These are phyloP conservation scores for Medicago arabica DNA, from an alignment of 306 rosid species.

Conservation along the genomic window DNA sequence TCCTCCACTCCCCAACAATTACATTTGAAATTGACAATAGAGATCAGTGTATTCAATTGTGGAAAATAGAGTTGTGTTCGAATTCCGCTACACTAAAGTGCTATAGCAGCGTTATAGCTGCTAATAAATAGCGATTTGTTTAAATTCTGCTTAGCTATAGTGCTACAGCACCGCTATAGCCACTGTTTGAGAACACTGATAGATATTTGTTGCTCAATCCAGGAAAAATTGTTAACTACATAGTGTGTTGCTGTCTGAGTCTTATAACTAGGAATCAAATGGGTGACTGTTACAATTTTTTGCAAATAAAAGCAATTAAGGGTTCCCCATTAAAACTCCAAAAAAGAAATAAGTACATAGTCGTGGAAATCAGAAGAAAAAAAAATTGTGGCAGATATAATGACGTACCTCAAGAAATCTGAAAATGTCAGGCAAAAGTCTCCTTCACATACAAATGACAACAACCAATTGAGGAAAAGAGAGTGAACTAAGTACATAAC, in stretches of 20 bases:
- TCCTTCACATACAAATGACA: conserved; percentile 65
- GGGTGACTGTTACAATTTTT: neutral
- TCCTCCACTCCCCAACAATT: neutral
- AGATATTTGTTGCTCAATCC: neutral
- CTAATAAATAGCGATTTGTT: too few relatives aligned
- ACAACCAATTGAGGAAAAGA: conserved; percentile 72
- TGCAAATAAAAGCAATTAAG: conserved; percentile 11
- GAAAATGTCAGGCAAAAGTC: conserved; percentile 57
- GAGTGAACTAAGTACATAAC: conserved; percentile 53
- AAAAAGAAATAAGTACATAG: neutral
- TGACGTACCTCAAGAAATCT: conserved; percentile 73
- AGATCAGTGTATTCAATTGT: neutral
- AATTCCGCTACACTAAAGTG: too few relatives aligned
- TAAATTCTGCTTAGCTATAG: too few relatives aligned
- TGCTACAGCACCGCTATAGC: too few relatives aligned
- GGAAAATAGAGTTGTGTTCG: too few relatives aligned
- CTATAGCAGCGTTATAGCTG: too few relatives aligned
- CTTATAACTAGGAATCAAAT: neutral
- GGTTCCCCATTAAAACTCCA: conserved; percentile 5
- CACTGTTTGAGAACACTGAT: too few relatives aligned
- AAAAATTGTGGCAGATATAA: conserved; percentile 36
- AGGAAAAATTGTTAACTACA: neutral
- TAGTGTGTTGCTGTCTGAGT: neutral
- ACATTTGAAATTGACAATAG: neutral
- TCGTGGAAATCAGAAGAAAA: conserved; percentile 17